Evolutionary conservation across 768 basidiomycete genomes (phyloP).

Genomic region (Pulveroboletus sp.): DNA sequence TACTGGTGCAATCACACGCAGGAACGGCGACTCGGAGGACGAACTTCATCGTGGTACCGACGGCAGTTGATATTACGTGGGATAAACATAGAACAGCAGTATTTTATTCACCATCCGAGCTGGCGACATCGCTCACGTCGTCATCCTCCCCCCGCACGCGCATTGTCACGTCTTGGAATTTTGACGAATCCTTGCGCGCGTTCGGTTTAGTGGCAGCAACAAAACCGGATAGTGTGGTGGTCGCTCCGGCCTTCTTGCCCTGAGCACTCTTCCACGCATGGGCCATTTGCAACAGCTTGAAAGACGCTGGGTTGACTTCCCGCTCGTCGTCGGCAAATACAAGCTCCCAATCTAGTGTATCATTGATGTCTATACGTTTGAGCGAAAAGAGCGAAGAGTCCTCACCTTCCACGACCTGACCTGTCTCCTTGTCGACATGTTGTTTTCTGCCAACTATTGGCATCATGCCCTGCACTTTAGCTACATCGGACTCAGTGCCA

Average conservation of each 20-base stretch:
- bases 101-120: slow-evolving; percentile 48
- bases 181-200: slow-evolving; percentile 11
- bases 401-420: slow-evolving; percentile 83
- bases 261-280: slow-evolving; percentile 80
- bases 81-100: background rate
- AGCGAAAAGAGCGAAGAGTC: slow-evolving; percentile 2
- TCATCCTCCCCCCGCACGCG: slow-evolving; percentile 27
- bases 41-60: background rate
- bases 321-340: slow-evolving; percentile 96
- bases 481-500: slow-evolving; percentile 69
- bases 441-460: slow-evolving; percentile 86
- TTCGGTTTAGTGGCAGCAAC: slow-evolving; percentile 36
- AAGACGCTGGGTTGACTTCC: slow-evolving; percentile 88
- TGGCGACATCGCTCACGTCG: slow-evolving; percentile 50
- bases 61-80: background rate
- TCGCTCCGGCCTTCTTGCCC: slow-evolving; percentile 37
- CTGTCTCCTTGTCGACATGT: slow-evolving; percentile 80
- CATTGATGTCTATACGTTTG: background rate
- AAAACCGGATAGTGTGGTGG: slow-evolving; percentile 46
- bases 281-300: slow-evolving; percentile 95
- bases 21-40: too few species aligned
- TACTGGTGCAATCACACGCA: too few species aligned
- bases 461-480: slow-evolving; percentile 89
- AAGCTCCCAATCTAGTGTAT: slow-evolving; percentile 81
- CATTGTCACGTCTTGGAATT: slow-evolving; percentile 23